phyloP scores from a whole-genome alignment of 2,329 filamentous ascomycete species.

The Ceratocystis destructans region DNA sequence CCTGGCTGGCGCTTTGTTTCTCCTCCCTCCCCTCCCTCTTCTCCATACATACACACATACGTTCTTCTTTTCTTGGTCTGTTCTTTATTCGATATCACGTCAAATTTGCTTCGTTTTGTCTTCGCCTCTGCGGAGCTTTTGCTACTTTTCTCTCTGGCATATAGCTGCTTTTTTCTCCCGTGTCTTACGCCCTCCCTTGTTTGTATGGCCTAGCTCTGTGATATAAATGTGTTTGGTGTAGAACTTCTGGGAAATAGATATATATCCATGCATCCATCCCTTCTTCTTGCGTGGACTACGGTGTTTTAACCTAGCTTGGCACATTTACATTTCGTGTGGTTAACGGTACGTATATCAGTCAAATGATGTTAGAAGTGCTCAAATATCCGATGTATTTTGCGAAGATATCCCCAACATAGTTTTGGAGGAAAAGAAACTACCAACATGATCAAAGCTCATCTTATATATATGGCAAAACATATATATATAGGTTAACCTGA shows the following conservation, averaged over 20 bases:
- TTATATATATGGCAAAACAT: neutral
- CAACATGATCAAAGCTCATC: neutral
- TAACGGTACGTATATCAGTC: too few species aligned
- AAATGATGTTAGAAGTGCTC: too few species aligned
- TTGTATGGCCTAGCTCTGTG: too few species aligned
- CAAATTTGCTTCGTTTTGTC: constrained; percentile 2
- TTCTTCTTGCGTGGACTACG: too few species aligned
- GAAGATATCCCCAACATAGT: too few species aligned
- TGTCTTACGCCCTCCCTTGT: neutral
- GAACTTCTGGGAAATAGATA: too few species aligned
- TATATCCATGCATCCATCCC: too few species aligned
- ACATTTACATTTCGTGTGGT: too few species aligned
- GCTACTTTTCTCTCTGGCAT: neutral
- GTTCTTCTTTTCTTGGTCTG: neutral
- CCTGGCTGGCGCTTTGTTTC: constrained; percentile 3
- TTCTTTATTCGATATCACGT: constrained; percentile 7
- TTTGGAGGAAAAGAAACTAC: neutral
- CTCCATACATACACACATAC: neutral
- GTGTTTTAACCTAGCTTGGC: too few species aligned
- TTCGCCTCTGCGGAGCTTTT: neutral
- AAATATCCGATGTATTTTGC: neutral
- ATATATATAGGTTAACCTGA: neutral
- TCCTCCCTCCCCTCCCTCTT: neutral
- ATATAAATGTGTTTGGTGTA: too few species aligned
- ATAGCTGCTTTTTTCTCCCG: constrained; percentile 9